Evolutionary conservation across 202 grass and related monocot genomes (phyloP).

Genomic region (Saccharum hybrid): DNA sequence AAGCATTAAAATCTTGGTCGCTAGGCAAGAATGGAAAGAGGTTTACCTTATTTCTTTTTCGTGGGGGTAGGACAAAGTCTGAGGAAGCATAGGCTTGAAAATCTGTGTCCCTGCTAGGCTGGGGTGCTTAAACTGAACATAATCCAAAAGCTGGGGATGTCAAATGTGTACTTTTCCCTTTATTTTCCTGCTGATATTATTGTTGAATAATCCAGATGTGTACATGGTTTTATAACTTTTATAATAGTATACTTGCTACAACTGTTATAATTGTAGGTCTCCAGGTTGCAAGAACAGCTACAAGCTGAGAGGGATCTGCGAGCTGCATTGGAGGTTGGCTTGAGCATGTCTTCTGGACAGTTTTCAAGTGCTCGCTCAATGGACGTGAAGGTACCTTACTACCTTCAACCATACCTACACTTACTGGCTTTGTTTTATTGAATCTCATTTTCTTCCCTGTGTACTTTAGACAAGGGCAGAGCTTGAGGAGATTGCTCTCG

Average conservation of each 20-base stretch:
- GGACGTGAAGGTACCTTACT: slow-evolving; percentile 81
- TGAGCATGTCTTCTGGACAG: slow-evolving; percentile 97
- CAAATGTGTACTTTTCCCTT: slow-evolving; percentile 12
- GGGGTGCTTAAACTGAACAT: slow-evolving; percentile 2
- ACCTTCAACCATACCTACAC: slow-evolving; percentile 18
- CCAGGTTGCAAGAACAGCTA: slow-evolving; percentile 98
- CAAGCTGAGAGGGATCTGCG: slow-evolving; percentile 98
- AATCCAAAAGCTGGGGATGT: background rate
- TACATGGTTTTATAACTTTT: slow-evolving; percentile 33
- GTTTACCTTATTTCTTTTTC: too few species aligned
- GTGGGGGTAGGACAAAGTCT: background rate
- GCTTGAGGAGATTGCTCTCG: slow-evolving; percentile 94
- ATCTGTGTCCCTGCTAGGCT: slow-evolving; percentile 10
- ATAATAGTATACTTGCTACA: slow-evolving; percentile 27
- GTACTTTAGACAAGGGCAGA: slow-evolving; percentile 85
- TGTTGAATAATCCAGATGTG: slow-evolving; percentile 36
- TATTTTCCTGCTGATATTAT: slow-evolving; percentile 32
- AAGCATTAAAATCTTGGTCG: too few species aligned
- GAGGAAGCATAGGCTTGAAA: background rate
- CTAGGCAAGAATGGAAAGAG: too few species aligned
- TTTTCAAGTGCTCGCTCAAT: slow-evolving; percentile 79
- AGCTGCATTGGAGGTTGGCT: slow-evolving; percentile 94
- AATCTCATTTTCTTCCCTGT: slow-evolving; percentile 44
- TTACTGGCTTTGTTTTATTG: slow-evolving; percentile 41
- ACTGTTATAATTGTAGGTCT: slow-evolving; percentile 62